A percentile compares a stretch with the other conserved stretches of the same genome.
These are phyloP conservation scores for Leccinum barrowsii DNA, from an alignment of 768 basidiomycete genomes.

Conservation along the genomic window DNA sequence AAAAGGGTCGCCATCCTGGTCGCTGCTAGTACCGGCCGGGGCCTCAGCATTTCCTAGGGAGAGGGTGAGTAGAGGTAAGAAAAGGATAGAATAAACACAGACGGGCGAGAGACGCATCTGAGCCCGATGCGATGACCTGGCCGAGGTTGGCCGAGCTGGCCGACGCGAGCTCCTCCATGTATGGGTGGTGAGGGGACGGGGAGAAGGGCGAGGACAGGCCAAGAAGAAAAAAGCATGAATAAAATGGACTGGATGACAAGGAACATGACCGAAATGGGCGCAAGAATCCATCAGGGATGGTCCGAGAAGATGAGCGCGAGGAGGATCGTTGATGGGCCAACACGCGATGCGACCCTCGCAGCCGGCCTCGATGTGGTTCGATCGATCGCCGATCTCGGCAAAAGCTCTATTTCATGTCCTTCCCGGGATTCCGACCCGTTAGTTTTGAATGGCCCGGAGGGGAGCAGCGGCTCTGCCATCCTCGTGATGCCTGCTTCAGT, in stretches of 20 bases:
- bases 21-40: conserved; percentile 1
- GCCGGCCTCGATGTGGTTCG: not conserved
- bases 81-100: not conserved
- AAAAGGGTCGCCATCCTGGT: conserved; percentile 3
- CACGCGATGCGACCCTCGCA: not conserved
- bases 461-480: not conserved
- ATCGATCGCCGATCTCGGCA: not conserved
- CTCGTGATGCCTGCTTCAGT: not conserved
- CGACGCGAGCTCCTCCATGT: conserved; percentile 1
- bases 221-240: not conserved
- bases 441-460: too few relatives aligned
- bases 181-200: not conserved
- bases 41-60: conserved; percentile 8
- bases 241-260: not conserved
- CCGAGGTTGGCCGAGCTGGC: not conserved
- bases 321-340: not conserved
- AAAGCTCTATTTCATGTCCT: not conserved
- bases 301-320: not conserved
- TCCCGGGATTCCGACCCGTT: too few relatives aligned
- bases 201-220: not conserved
- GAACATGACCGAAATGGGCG: not conserved
- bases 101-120: conserved; percentile 18
- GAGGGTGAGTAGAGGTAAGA: not conserved
- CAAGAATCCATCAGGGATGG: not conserved
- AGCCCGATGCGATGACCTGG: conserved; percentile 1